A percentile compares a stretch with the other conserved stretches of the same genome.
phyloP scores from a whole-genome alignment of 441 rosid species.

The Adansonia madagascariensis region DNA sequence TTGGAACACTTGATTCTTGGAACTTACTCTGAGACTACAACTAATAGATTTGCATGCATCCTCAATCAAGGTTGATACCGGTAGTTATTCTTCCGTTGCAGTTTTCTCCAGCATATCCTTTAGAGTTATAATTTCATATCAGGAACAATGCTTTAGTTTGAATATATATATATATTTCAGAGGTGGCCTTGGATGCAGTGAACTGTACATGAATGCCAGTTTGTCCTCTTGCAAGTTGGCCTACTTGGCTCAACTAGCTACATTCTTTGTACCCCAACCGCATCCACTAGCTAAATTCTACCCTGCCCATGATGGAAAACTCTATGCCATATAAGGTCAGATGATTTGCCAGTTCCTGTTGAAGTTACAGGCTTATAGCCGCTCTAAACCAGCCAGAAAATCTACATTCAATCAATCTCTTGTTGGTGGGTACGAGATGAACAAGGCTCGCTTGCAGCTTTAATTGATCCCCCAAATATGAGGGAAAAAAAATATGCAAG shows the following conservation, averaged over 20 bases:
- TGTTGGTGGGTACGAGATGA: conserved; percentile 27
- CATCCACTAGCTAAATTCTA: no score
- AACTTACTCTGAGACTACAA: background rate
- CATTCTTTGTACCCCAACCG: background rate
- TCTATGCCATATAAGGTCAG: background rate
- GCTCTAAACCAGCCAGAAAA: conserved; percentile 7
- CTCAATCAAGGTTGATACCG: background rate
- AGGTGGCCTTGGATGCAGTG: background rate
- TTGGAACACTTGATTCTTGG: background rate
- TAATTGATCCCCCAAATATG: background rate
- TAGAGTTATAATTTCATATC: no score
- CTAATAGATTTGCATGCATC: background rate
- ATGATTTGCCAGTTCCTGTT: background rate
- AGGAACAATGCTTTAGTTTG: no score
- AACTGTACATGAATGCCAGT: background rate
- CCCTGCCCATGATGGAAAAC: background rate
- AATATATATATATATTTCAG: background rate
- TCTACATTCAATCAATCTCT: conserved; percentile 29
- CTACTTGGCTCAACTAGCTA: background rate
- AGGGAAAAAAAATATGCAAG: conserved; percentile 4
- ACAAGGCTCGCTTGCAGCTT: conserved; percentile 28
- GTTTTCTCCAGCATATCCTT: background rate
- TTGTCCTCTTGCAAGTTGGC: conserved; percentile 1
- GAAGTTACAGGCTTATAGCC: conserved; percentile 7
- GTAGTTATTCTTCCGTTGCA: background rate